Evolutionary conservation across 139 green algal species (phyloP), one percentile per base, ranked within the genome.

Genomic region (Chlamydomonas incerta): DNA sequence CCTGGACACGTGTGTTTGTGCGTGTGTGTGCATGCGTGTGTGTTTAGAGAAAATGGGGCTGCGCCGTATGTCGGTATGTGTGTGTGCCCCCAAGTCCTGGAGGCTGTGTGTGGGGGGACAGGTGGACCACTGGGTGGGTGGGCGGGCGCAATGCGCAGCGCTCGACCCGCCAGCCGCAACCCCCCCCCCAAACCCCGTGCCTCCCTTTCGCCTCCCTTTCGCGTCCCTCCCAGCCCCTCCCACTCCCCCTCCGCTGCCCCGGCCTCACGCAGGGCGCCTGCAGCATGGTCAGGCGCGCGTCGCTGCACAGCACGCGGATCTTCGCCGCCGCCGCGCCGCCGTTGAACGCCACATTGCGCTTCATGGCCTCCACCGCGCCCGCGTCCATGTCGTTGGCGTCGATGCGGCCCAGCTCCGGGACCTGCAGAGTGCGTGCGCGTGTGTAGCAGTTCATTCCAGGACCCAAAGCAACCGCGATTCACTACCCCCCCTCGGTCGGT

Each of bases 361-460:
- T 74, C 88, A 99, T 98, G 28, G 92, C 89, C 26, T 96, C 94
- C 29, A 90, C 88, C 23, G 91, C 94, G 0, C 50, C 34, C 9
- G 86, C 58, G 85, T 98, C 96, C 86, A 98, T 58, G 70, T 99
- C 96, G 76, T 98, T 98, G 4, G 96, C 95, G 34, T 97, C 92
- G 24, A 99, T 91, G 21, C 88, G 80, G 0, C 79, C 72, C 33
- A 98, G 67, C 46, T 92, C 93, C 1, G 94, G 81, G 11, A 95
- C 68, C 91, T 92, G 72, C 34, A 23, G 8, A 13, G 41, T 50
- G 41, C n/a, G n/a, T n/a, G n/a, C n/a, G n/a, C n/a, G n/a, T n/a
- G n/a, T n/a, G n/a, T n/a, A n/a, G n/a, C n/a, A n/a, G n/a, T n/a
- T n/a, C n/a, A n/a, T n/a, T n/a, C n/a, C n/a, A n/a, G n/a, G n/a